A percentile compares a stretch with the other conserved stretches of the same genome.
Conservation (phyloP, 2,329 filamentous ascomycete genomes). For the Endothia cerciana region DNA sequence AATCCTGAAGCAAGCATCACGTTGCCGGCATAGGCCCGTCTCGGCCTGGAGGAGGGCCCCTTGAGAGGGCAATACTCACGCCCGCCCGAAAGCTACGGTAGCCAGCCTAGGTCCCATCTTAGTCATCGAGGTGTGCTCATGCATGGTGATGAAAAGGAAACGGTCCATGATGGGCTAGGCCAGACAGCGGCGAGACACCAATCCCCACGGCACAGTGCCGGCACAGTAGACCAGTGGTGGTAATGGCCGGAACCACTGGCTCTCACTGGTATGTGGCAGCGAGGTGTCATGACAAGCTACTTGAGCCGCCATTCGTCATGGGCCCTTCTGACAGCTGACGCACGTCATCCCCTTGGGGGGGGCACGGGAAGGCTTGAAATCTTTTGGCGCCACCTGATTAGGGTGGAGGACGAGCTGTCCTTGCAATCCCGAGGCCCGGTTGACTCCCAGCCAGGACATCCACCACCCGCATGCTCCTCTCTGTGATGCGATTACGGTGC, state of each 20-base stretch:
- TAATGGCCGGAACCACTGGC: constrained; percentile 20
- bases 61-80: background rate
- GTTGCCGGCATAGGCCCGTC: constrained; percentile 18
- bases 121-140: constrained; percentile 16
- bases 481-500: background rate
- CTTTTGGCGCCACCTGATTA: background rate
- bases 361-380: background rate
- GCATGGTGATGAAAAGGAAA: constrained; percentile 23
- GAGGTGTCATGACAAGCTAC: background rate
- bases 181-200: constrained; percentile 9
- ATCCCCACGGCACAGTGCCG: constrained; percentile 27
- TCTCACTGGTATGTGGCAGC: background rate
- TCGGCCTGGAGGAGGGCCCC: background rate
- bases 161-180: constrained; percentile 13
- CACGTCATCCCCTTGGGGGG: background rate
- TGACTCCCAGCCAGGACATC: background rate
- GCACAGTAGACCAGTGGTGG: constrained; percentile 28
- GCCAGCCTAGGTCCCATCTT: background rate
- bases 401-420: no score
- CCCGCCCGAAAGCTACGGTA: constrained; percentile 17
- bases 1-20: constrained; percentile 21
- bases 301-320: constrained; percentile 3
- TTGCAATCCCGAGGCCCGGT: no score
- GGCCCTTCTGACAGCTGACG: background rate
- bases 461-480: background rate